phyloP scores from a whole-genome alignment of 208 protist genomes.

The Zelonia costaricensis region DNA sequence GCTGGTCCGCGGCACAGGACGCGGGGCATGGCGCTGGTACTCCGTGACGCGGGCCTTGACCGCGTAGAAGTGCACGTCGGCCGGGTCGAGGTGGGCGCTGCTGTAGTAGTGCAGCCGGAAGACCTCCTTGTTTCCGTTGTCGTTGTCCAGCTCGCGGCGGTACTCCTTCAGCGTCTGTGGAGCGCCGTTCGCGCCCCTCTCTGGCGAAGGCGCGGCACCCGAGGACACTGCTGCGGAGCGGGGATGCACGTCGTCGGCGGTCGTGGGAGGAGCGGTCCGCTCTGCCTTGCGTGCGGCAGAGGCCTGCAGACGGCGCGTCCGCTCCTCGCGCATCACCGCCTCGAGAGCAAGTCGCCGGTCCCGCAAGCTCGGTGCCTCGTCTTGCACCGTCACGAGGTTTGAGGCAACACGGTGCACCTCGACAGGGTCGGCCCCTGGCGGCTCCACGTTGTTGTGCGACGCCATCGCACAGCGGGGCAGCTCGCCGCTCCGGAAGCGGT shows the following conservation, averaged over 20 bases:
- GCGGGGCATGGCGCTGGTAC: slow-evolving; percentile 23
- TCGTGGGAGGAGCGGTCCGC: too few species aligned
- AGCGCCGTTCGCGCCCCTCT: background rate
- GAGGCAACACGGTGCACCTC: background rate
- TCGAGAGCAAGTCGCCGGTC: slow-evolving; percentile 18
- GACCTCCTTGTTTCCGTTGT: slow-evolving; percentile 10
- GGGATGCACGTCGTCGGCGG: background rate
- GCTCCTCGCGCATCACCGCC: slow-evolving; percentile 29
- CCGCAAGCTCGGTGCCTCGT: slow-evolving; percentile 17
- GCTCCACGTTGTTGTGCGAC: too few species aligned
- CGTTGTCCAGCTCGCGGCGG: slow-evolving; percentile 23
- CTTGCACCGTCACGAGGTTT: background rate
- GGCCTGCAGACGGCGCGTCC: slow-evolving; percentile 18
- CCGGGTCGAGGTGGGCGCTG: slow-evolving; percentile 17
- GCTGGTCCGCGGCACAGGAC: background rate
- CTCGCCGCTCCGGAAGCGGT: too few species aligned
- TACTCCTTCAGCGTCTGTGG: slow-evolving; percentile 22
- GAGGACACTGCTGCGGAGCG: background rate
- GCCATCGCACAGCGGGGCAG: too few species aligned
- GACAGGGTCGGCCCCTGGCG: background rate
- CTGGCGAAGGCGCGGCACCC: background rate
- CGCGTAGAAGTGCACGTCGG: slow-evolving; percentile 25
- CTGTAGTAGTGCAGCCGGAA: slow-evolving; percentile 23
- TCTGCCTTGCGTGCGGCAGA: background rate
- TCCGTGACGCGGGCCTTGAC: slow-evolving; percentile 8